Percentiles rank a stretch among this genome's conserved stretches.
These are phyloP conservation scores for Massarina eburnea DNA, from an alignment of 2,329 filamentous ascomycete genomes.

Conservation along the genomic window DNA sequence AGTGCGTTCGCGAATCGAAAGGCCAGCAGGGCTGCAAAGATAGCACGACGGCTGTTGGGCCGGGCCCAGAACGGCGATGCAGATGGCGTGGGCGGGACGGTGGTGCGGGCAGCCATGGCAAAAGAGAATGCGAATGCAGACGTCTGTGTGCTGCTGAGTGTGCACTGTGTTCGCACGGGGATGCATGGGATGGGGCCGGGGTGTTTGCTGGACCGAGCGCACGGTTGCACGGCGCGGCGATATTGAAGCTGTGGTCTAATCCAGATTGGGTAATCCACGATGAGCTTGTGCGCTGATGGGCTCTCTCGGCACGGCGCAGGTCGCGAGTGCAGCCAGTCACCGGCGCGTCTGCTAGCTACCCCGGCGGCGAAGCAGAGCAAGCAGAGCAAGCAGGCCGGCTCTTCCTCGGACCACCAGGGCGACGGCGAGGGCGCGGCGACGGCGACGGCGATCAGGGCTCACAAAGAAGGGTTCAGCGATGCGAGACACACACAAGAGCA, in stretches of 20 bases:
- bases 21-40: slow-evolving; percentile 53
- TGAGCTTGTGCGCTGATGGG: slow-evolving; percentile 1
- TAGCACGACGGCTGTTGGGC: slow-evolving; percentile 32
- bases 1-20: slow-evolving; percentile 81
- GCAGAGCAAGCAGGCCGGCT: background rate
- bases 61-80: slow-evolving; percentile 15
- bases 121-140: background rate
- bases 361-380: too few species aligned
- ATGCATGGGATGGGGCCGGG: slow-evolving; percentile 8
- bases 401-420: background rate
- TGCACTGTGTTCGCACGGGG: background rate
- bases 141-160: background rate
- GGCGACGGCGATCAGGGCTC: background rate
- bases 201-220: slow-evolving; percentile 13
- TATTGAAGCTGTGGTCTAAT: slow-evolving; percentile 1
- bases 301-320: background rate
- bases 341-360: too few species aligned
- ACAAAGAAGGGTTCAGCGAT: too few species aligned
- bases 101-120: slow-evolving; percentile 36
- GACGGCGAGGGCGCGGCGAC: background rate
- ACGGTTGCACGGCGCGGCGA: background rate
- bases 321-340: background rate
- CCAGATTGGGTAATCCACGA: background rate
- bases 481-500: background rate
- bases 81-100: slow-evolving; percentile 29